Conservation (phyloP, 345 rosid genomes). For the Xanthoceras sorbifolium region DNA sequence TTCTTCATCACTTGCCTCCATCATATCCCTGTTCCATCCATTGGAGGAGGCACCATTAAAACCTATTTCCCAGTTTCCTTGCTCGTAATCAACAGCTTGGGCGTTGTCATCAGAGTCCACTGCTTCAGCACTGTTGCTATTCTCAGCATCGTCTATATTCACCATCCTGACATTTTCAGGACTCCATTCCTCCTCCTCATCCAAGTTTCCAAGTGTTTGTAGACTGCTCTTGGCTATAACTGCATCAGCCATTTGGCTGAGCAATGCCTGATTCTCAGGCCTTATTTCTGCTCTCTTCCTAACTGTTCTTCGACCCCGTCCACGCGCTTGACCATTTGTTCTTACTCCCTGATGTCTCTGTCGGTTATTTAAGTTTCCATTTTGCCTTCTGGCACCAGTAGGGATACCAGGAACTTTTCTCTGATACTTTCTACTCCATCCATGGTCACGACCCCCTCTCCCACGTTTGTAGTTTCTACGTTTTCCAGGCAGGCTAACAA, state of each 20-base stretch:
- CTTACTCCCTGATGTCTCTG: slow-evolving; percentile 47
- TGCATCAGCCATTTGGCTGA: slow-evolving; percentile 23
- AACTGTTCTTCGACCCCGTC: slow-evolving; percentile 80
- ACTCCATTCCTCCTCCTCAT: slow-evolving; percentile 47
- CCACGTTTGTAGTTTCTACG: slow-evolving; percentile 61
- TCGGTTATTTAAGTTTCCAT: slow-evolving; percentile 40
- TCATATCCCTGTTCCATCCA: slow-evolving; percentile 50
- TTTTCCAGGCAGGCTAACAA: slow-evolving; percentile 34
- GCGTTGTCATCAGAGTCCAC: slow-evolving; percentile 67
- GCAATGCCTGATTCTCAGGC: slow-evolving; percentile 26
- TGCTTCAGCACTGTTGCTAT: slow-evolving; percentile 62
- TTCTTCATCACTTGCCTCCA: slow-evolving; percentile 65
- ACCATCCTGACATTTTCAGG: slow-evolving; percentile 36
- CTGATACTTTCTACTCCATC: slow-evolving; percentile 49
- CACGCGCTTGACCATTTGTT: slow-evolving; percentile 47
- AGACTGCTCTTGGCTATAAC: slow-evolving; percentile 22
- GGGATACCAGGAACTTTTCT: slow-evolving; percentile 47
- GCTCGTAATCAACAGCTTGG: slow-evolving; percentile 51
- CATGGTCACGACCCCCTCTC: slow-evolving; percentile 56
- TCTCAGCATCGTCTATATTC: slow-evolving; percentile 50
- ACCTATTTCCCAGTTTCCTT: slow-evolving; percentile 59
- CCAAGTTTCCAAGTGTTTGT: slow-evolving; percentile 26
- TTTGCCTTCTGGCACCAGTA: slow-evolving; percentile 42
- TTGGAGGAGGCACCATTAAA: slow-evolving; percentile 33
- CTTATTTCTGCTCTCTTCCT: slow-evolving; percentile 76